A percentile compares a stretch with the other conserved stretches of the same genome.
phyloP scores from a whole-genome alignment of 345 rosid species.

The Citrus trifoliata region DNA sequence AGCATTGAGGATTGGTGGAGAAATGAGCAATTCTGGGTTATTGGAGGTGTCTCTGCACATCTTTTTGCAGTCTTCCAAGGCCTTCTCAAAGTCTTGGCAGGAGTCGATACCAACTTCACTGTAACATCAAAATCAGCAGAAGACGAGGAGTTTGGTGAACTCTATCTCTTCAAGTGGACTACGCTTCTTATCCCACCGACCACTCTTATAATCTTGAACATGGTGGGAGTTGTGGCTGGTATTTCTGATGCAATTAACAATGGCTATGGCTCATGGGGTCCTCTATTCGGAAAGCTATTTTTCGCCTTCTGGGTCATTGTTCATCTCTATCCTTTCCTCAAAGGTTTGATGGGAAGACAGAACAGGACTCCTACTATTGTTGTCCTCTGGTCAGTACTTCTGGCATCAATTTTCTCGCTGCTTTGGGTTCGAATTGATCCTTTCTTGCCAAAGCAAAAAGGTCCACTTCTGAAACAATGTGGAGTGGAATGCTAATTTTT shows the following conservation, averaged over 20 bases:
- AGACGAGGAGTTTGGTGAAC: constrained; percentile 82
- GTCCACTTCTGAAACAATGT: constrained; percentile 86
- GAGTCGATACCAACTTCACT: constrained; percentile 93
- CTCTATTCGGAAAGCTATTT: constrained; percentile 87
- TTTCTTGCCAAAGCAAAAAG: constrained; percentile 85
- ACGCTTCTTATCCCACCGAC: constrained; percentile 95
- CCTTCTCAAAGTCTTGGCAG: constrained; percentile 90
- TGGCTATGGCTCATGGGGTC: constrained; percentile 91
- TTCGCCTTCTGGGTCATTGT: constrained; percentile 92
- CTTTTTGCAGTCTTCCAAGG: constrained; percentile 97
- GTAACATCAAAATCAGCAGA: constrained; percentile 85
- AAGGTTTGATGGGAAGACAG: constrained; percentile 92
- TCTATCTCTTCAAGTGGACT: constrained; percentile 97
- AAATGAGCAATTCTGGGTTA: constrained; percentile 98
- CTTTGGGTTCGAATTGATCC: constrained; percentile 98
- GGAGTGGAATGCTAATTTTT: constrained; percentile 75
- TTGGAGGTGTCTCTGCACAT: constrained; percentile 95
- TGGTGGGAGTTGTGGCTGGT: constrained; percentile 94
- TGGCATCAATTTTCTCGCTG: constrained; percentile 87
- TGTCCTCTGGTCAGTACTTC: constrained; percentile 81
- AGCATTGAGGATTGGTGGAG: constrained; percentile 93
- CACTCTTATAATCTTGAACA: constrained; percentile 81
- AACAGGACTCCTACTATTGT: constrained; percentile 96
- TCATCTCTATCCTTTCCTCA: constrained; percentile 95
- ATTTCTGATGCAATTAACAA: constrained; percentile 85